Evolutionary conservation across 2,329 filamentous ascomycete genomes (phyloP).

Genomic region (Colletotrichum noveboracense): DNA sequence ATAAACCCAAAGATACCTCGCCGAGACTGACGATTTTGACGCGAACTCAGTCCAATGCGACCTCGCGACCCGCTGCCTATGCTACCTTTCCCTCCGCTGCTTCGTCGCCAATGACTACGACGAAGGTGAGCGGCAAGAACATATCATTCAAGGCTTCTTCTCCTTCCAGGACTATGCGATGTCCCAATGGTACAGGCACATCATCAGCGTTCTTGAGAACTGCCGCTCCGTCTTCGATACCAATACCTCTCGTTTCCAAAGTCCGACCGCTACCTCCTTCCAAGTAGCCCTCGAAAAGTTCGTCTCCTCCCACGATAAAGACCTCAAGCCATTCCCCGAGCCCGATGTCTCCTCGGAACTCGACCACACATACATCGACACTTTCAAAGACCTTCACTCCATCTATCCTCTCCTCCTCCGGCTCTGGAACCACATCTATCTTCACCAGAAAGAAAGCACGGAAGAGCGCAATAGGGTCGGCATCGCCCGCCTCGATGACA

Average conservation of each 20-base stretch:
- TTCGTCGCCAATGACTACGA: slow-evolving; percentile 26
- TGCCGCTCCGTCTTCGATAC: slow-evolving; percentile 4
- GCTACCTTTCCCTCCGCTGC: slow-evolving; percentile 37
- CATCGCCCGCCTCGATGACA: slow-evolving; percentile 28
- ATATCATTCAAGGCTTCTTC: slow-evolving; percentile 31
- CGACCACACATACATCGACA: slow-evolving; percentile 1
- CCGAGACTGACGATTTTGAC: slow-evolving; percentile 28
- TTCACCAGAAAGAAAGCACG: background rate
- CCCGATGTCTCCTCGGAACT: background rate
- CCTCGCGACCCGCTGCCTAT: slow-evolving; percentile 35
- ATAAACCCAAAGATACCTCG: slow-evolving; percentile 20
- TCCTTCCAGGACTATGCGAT: slow-evolving; percentile 43
- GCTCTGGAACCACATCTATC: slow-evolving; percentile 25
- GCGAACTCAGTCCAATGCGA: slow-evolving; percentile 31
- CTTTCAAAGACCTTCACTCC: slow-evolving; percentile 11
- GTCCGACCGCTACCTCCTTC: background rate
- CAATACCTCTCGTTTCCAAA: background rate
- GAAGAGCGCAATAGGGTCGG: slow-evolving; percentile 33
- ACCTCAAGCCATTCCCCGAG: background rate
- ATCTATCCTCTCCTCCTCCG: slow-evolving; percentile 22
- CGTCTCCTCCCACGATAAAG: background rate
- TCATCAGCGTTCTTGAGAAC: slow-evolving; percentile 26
- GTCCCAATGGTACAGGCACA: slow-evolving; percentile 38
- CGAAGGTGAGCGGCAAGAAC: background rate
- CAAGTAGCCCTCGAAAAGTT: slow-evolving; percentile 10